Evolutionary conservation across 768 basidiomycete genomes (phyloP), one percentile per base, ranked within the genome.

Genomic region (Termitomyces eurrhizus): DNA sequence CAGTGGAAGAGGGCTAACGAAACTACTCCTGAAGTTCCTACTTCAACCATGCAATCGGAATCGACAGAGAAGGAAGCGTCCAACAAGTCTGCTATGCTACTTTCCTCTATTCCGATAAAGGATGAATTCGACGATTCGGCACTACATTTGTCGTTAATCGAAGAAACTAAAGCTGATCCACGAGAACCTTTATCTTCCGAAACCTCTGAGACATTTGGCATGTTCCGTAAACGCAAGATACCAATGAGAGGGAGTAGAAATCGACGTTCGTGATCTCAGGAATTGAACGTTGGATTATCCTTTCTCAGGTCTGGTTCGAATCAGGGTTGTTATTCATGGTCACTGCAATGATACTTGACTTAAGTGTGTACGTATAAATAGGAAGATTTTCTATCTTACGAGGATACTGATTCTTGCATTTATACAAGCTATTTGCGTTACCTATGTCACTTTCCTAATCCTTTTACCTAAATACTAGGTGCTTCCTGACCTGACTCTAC

Each of bases 171-270:
- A 55, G 29, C 52, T 5, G 14, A 21, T 21, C 7, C 29, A 35
- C 60, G 61, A 56, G 57, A 61, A n/a, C 13, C 48, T 26, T 37
- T 21, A 39, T 37, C 29, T 13, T 24, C 39, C 12, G 58, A 59
- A 18, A 26, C 46, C 21, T n/a, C 52, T 29, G 52, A 63, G 3
- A 24, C 64, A 14, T 51, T 60, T 52, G 61, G 62, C 62, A 45
- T 71, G 59, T 76, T 76, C 61, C 70, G 74, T 57, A 75, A 74
- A 60, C 72, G 75, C 18, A 75, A 72, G 60, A 44, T 62, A 24
- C 70, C 70, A 8, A 42, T 59, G 26, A 67, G 63, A 32, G 71
- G 66, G 29, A 62, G 57, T 13, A 66, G 67, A 41, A 63, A 65
- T 41, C 66, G 64, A 48, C 65, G 68, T 16, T 24, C 52, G n/a